phyloP scores from a whole-genome alignment of 2,329 filamentous ascomycete genomes.

The Paracorniculantispora psalliotae region DNA sequence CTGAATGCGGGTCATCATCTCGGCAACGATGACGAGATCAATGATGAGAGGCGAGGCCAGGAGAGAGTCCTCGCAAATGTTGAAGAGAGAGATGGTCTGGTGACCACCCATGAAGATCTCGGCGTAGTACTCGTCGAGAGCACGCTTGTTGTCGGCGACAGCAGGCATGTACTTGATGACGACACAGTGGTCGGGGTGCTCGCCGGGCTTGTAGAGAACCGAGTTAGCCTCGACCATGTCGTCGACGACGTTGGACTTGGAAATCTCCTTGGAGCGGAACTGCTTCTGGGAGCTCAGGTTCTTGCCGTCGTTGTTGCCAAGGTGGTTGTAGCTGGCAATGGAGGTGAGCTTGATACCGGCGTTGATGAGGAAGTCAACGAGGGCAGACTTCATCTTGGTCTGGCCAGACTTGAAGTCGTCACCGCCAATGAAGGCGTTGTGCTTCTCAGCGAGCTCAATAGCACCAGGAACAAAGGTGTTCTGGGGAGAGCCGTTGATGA shows the following conservation, averaged over 20 bases:
- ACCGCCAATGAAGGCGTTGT: constrained; percentile 87
- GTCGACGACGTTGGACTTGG: constrained; percentile 98
- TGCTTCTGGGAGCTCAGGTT: constrained; percentile 96
- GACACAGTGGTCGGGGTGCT: constrained; percentile 96
- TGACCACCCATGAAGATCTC: constrained; percentile 99
- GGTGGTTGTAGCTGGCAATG: constrained; percentile 98
- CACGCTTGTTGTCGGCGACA: constrained; percentile 98
- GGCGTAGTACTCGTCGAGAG: constrained; percentile 97
- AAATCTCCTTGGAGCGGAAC: constrained; percentile 99
- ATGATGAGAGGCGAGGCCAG: constrained; percentile 96
- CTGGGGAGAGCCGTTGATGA: constrained; percentile 99
- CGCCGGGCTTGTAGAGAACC: constrained; percentile 82
- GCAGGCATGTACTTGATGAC: constrained; percentile 99
- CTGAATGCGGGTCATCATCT: constrained; percentile 98
- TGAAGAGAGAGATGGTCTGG: constrained; percentile 96
- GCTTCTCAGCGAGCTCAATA: constrained; percentile 80
- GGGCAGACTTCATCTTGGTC: constrained; percentile 99
- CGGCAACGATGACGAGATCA: constrained; percentile 84
- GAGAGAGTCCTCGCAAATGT: constrained; percentile 97
- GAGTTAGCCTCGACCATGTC: constrained; percentile 98
- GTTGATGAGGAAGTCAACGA: constrained; percentile 97
- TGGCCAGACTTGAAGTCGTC: constrained; percentile 99
- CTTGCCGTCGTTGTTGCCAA: constrained; percentile 99
- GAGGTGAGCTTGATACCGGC: constrained; percentile 98
- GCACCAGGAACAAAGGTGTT: constrained; percentile 97